Evolutionary conservation across 495 filamentous ascomycete genomes (phyloP).

Genomic region (Penicillium antarcticum): DNA sequence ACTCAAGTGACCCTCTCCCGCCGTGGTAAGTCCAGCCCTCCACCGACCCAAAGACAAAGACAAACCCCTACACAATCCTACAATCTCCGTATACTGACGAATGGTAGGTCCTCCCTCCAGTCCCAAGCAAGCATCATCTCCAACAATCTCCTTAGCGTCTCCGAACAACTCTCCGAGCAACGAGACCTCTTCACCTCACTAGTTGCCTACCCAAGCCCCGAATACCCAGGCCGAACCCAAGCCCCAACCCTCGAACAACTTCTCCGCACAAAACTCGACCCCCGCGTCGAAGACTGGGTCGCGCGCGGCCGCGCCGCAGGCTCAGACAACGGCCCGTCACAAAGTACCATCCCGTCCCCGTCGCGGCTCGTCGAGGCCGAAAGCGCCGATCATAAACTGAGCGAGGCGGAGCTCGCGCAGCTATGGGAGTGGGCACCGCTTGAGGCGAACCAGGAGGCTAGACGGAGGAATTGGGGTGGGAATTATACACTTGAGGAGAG

Average conservation of each 20-base stretch:
- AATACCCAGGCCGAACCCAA: conserved; percentile 70
- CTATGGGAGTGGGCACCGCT: conserved; percentile 51
- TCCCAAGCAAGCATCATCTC: conserved; percentile 63
- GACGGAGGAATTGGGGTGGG: conserved; percentile 52
- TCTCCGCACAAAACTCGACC: conserved; percentile 78
- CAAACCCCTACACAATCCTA: background rate
- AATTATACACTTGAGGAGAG: conserved; percentile 69
- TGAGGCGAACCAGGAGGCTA: conserved; percentile 48
- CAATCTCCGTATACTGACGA: background rate
- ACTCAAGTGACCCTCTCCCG: conserved; percentile 55
- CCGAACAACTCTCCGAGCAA: conserved; percentile 55
- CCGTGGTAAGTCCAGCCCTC: conserved; percentile 47
- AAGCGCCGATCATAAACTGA: conserved; percentile 22
- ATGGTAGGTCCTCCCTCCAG: conserved; percentile 63
- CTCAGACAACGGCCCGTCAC: conserved; percentile 17
- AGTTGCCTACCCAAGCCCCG: conserved; percentile 70
- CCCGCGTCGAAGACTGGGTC: conserved; percentile 69
- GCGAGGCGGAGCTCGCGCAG: conserved; percentile 36
- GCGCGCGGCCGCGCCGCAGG: conserved; percentile 52
- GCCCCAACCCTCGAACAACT: conserved; percentile 59
- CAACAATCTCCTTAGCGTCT: conserved; percentile 57
- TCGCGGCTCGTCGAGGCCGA: background rate
- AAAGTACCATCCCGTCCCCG: background rate
- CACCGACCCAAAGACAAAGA: background rate
- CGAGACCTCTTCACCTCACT: conserved; percentile 58